Base-by-base conservation (phyloP, 2,329 filamentous ascomycete genomes). In the Aspergillus pseudoterreus region DNA sequence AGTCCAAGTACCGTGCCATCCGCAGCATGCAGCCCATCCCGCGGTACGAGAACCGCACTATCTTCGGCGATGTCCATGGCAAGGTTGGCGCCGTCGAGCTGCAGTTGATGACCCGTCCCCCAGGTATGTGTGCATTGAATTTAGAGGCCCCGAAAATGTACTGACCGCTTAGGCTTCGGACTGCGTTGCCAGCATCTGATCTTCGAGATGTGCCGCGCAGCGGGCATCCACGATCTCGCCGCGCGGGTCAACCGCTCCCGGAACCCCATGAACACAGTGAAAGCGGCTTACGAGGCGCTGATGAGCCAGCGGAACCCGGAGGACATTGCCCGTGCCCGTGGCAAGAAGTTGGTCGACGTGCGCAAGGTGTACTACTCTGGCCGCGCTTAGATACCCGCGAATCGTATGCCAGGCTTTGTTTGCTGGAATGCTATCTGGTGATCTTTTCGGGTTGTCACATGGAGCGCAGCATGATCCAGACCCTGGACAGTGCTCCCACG, bases 231-330 rank as follows among this genome's bases (percentile, higher is more conserved):
- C 57, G 94, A 99, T 70, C 82, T 99, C 32, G 82, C 91, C 14
- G 92, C 90, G 45, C 82, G 82, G 60, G 92, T 95, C 56, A 85
- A 86, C 35, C 87, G 92, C 43, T 90, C 90, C 56, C 84, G 92
- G 65, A 97, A 96, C 79, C 90, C 91, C 61, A 96, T 97, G 91
- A 99, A 99, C 78, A 90, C 92, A 15, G 88, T 96, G 75, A 96
- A 96, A 77, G 94, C 94, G 12, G 82, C 90, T 38, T 89, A 88
- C 73, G 72, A 92, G 71, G 92, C 92, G 4, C 78, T 99, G 56
- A 82, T 83, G 71, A 87, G 79, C 76, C 94, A 99, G 77, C 83
- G 83, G 55, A 80, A 95, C 66, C 94, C 94, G 27, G 90, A 97
- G 70, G 85, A 92, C 67, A 86, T 99, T 67, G 94, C 94, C 51